A percentile compares a stretch with the other conserved stretches of the same genome.
Evolutionary conservation across 129 eudicot species (phyloP).

Genomic region (Daucus carota): DH1_v3.0 NC_030381.2:47824001-47824500

Average conservation of each 20-base stretch:
- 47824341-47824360: background rate
- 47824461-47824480: background rate
- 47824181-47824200: slow-evolving; percentile 97
- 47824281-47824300: slow-evolving; percentile 19
- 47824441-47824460: background rate
- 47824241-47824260: slow-evolving; percentile 99
- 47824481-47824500: background rate
- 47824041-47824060: background rate
- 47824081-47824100: slow-evolving; percentile 88
- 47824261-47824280: slow-evolving; percentile 74
- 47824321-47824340: background rate
- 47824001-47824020: background rate
- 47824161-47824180: slow-evolving; percentile 89
- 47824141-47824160: slow-evolving; percentile 79
- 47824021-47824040: background rate
- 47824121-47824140: slow-evolving; percentile 65
- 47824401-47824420: background rate
- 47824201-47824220: slow-evolving; percentile 95
- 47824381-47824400: background rate
- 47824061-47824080: slow-evolving; percentile 54
- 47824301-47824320: background rate
- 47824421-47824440: background rate
- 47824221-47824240: slow-evolving; percentile 99
- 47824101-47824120: slow-evolving; percentile 87
- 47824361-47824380: background rate